phyloP scores from a whole-genome alignment of 352 stramenopile genomes.

The Pythium insidiosum region DNA sequence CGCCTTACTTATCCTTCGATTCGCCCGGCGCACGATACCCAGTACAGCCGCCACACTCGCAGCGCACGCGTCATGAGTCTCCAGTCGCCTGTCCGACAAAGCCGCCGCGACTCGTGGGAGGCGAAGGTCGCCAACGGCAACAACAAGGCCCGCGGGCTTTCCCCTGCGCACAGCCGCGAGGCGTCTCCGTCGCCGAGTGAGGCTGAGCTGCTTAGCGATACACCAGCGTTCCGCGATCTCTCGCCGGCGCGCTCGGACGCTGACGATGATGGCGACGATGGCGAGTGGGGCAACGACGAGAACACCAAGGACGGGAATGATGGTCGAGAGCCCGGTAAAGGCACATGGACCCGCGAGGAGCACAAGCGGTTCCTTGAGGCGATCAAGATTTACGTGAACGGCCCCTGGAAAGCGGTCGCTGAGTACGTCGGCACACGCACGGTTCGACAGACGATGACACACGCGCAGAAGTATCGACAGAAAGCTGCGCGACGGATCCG shows the following conservation, averaged over 20 bases:
- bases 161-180: too few relatives aligned
- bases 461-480: slow-evolving; percentile 68
- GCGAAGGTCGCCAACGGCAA: slow-evolving; percentile 1
- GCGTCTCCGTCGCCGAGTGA: too few relatives aligned
- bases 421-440: slow-evolving; percentile 59
- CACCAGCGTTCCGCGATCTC: too few relatives aligned
- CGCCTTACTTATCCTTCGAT: too few relatives aligned
- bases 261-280: slow-evolving; percentile 9
- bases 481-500: slow-evolving; percentile 50
- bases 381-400: slow-evolving; percentile 65
- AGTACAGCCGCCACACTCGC: neutral
- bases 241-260: slow-evolving; percentile 7
- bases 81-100: slow-evolving; percentile 8
- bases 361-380: slow-evolving; percentile 62
- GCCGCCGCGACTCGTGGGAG: slow-evolving; percentile 10
- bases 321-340: slow-evolving; percentile 15
- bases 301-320: slow-evolving; percentile 13
- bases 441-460: slow-evolving; percentile 68
- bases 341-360: slow-evolving; percentile 58
- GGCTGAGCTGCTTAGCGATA: too few relatives aligned
- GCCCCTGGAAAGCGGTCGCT: slow-evolving; percentile 60
- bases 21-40: too few relatives aligned
- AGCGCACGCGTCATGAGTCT: slow-evolving; percentile 3
- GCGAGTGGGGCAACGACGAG: slow-evolving; percentile 10
- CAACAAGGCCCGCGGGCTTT: slow-evolving; percentile 1